Evolutionary conservation across 2,329 filamentous ascomycete genomes (phyloP), one percentile per base, ranked within the genome.

Genomic region (Cercospora sp.): DNA sequence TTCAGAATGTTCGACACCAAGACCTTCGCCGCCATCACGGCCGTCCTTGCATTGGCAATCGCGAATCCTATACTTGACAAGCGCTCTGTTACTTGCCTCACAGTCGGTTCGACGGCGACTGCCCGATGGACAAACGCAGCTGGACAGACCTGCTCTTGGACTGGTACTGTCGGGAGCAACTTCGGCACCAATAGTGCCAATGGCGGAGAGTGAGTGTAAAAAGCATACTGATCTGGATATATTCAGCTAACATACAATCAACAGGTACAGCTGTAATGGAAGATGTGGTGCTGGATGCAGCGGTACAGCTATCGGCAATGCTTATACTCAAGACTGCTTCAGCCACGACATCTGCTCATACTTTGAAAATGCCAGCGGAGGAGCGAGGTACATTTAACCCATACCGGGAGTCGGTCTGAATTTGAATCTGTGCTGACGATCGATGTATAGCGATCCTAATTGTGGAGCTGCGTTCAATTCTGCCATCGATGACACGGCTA

Each of bases 341-440:
- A 81, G 80, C 0, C 83, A 85, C 64, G 83, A 85, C 60, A 80
- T 85, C 12, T 85, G 83, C 73, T 84, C 82, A 3, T 85, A 82
- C 69, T 85, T 85, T 67, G 80, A 85, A 31, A 81, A 81, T 61
- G 82, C 83, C 1, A 80, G 76, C n/a, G 81, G 82, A 7, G 83
- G 83, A 2, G 75, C 81, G 0, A 82, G 79, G 83, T 83, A 72
- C 5, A 16, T 6, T 8, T 5, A 0, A 12, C 4, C 13, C 20
- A 12, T 55, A 26, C 53, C 5, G 18, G 30, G 5, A 10, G 23
- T 2, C 23, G 23, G 4, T 16, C 16, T 18, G 16, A 23, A 23
- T 33, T 12, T 18, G 26, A 20, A n/a, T 1, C 18, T 36, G 13
- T 1, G 23, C 23, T 53, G 48, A 53, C 5, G 0, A 28, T 53